Evolutionary conservation across 352 stramenopile species (phyloP).

Genomic region (Phytophthora cajani): DNA sequence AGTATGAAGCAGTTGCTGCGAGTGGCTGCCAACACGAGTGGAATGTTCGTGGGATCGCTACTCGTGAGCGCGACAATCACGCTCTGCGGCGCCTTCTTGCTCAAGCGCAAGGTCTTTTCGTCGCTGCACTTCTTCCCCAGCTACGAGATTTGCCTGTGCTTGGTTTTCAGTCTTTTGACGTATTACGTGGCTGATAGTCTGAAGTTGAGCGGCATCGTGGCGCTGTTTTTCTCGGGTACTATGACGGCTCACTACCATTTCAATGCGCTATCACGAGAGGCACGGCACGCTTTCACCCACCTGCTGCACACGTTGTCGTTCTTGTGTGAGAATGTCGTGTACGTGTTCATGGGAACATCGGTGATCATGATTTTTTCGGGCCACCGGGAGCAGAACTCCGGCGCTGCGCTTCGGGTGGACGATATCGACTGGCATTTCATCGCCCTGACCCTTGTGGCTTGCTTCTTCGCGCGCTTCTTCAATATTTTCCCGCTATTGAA

Average conservation of each 20-base stretch:
- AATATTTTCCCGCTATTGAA: constrained; percentile 81
- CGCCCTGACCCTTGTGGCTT: constrained; percentile 65
- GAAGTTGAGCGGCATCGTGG: constrained; percentile 92
- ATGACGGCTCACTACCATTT: constrained; percentile 91
- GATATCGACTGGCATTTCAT: constrained; percentile 87
- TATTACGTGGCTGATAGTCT: constrained; percentile 83
- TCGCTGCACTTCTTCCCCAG: constrained; percentile 81
- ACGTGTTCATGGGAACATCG: constrained; percentile 89
- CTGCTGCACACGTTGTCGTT: constrained; percentile 83
- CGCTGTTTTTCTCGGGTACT: constrained; percentile 93
- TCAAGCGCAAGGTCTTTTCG: constrained; percentile 79
- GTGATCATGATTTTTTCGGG: constrained; percentile 84
- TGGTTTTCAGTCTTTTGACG: constrained; percentile 87
- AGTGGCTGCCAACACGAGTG: constrained; percentile 65
- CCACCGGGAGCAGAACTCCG: constrained; percentile 54
- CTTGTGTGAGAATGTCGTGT: constrained; percentile 83
- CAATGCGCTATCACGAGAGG: constrained; percentile 79
- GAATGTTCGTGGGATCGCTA: constrained; percentile 82
- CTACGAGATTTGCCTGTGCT: constrained; percentile 86
- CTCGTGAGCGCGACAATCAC: constrained; percentile 79
- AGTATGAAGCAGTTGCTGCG: constrained; percentile 66
- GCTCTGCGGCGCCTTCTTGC: constrained; percentile 72
- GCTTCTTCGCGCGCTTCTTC: constrained; percentile 71
- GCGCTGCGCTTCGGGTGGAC: constrained; percentile 67
- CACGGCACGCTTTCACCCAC: constrained; percentile 84